Base-by-base conservation (phyloP, 805 yeast species). In the Yarrowia sp. region DNA sequence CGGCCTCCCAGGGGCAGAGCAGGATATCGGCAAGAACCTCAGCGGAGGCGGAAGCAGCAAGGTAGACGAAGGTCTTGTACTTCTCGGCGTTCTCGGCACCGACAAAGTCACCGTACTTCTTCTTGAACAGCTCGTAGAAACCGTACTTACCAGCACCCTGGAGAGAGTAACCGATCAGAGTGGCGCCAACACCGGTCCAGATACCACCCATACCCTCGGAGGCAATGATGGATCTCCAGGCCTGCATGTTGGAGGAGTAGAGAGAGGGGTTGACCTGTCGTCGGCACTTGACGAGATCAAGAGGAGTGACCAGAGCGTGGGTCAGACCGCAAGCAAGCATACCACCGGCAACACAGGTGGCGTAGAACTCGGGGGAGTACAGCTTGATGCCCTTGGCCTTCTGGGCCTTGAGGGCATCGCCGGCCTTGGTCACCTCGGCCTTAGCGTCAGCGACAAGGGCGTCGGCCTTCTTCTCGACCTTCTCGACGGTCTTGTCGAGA, bases 91-190 rank as follows among this genome's bases (percentile, higher is more conserved):
- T 61, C 44, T 76, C 81, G 13, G 78, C 79, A 24, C 92, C 89
- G 55, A 84, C 78, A 31, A 79, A 47, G 65, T 81, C 81, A 44
- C 83, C 74, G 70, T 88, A 89, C 32, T 80, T 77, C 70, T 84
- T 82, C 73, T 89, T 89, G 79, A 89, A 89, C 68, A 76, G 82
- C 72, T 89, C 96, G 72, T 89, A 89, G 71, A 87, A 84, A 14
- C 96, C 96, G 70, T 88, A 89, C 72, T 89, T 89, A 70, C 92
- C 92, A 29, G 93, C 91, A 67, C 96, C 96, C 74, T 89, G 96
- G 64, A 89, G 76, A 4, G 93, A 84, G 71, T 89, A 89, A 22
- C 96, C 96, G 61, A 89, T 78, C 63, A 85, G 84, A 0, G 96
- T 90, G 33, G 96, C 94, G 14, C 91, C 88, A 62, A 87, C 69